Evolutionary conservation across 108 stramenopile genomes (phyloP), one percentile per base, ranked within the genome.

Genomic region (Aurantiochytrium sp.): DNA sequence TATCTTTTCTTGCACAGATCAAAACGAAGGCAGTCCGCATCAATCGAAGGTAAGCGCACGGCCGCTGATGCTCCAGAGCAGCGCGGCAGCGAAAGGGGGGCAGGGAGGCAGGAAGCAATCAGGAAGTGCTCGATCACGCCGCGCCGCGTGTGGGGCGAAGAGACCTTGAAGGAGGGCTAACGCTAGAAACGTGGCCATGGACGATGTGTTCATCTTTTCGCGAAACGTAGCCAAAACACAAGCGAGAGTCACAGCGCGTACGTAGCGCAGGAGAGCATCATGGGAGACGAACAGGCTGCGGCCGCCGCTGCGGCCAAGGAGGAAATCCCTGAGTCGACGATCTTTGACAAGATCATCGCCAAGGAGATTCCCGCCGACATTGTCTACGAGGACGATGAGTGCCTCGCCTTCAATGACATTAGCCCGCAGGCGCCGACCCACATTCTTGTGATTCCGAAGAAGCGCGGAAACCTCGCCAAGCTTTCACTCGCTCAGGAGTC

Each of bases 391-490:
- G 98, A 99, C 88, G 97, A 98, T 43, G 58, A 57, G 58, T 94
- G 94, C 88, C 89, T 96, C 59, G 98, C 98, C 53, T 99, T 99
- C 94, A 94, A 94, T 51, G 99, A 99, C 92, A 96, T 98, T 60
- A 96, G 91, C 88, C 97, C 97, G 10, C 94, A 96, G 88, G 98
- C 97, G 49, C 97, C 97, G 4, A 92, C 94, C 5, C 99, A 99
- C 90, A 95, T 98, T 88, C 76, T 99, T 76, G 96, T 98, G 49
- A 99, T 99, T 90, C 99, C 99, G 64, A 99, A 99, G 93, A 83
- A 96, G 55, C 94, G 97, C 8, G 96, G 97, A 88, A 98, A 97
- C 21, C 93, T 99, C 87, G 95, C 96, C 3, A 95, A 95, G 90
- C 91, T 99, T 19, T 93, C 93, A 92, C 97, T 96, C 59, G 97